Evolutionary conservation across 257 asterid genomes (phyloP).

Genomic region (Solanum pinnatisectum): DNA sequence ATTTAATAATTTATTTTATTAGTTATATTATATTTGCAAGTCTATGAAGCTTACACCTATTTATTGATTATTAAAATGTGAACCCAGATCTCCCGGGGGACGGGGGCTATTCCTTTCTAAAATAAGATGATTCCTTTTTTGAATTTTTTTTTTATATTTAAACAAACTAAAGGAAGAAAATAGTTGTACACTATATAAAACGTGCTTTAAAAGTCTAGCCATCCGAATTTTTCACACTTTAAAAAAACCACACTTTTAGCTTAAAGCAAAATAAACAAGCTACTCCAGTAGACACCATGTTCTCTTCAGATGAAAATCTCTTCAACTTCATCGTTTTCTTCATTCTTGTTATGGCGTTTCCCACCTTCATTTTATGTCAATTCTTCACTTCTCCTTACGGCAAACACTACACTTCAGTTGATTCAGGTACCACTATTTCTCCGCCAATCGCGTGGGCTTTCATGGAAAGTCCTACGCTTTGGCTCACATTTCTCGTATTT

Average conservation of each 20-base stretch:
- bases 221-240: neutral
- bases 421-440: constrained; percentile 53
- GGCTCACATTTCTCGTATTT: constrained; percentile 55
- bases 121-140: no score
- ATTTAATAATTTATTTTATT: no score
- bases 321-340: constrained; percentile 21
- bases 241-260: no score
- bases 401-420: constrained; percentile 38
- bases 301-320: constrained; percentile 20
- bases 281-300: constrained; percentile 7
- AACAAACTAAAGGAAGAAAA: no score
- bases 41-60: no score
- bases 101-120: no score
- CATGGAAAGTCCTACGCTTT: constrained; percentile 66
- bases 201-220: neutral
- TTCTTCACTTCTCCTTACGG: constrained; percentile 57
- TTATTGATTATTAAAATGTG: no score
- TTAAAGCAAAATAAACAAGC: neutral
- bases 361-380: constrained; percentile 37
- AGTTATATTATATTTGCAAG: no score
- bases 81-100: no score
- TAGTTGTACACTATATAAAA: no score
- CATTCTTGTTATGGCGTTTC: constrained; percentile 27
- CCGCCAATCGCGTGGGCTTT: constrained; percentile 55
- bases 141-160: no score